Percentiles rank a stretch among this genome's conserved stretches.
Conservation (phyloP, 2,329 filamentous ascomycete genomes). For the Aspergillus unguis region DNA sequence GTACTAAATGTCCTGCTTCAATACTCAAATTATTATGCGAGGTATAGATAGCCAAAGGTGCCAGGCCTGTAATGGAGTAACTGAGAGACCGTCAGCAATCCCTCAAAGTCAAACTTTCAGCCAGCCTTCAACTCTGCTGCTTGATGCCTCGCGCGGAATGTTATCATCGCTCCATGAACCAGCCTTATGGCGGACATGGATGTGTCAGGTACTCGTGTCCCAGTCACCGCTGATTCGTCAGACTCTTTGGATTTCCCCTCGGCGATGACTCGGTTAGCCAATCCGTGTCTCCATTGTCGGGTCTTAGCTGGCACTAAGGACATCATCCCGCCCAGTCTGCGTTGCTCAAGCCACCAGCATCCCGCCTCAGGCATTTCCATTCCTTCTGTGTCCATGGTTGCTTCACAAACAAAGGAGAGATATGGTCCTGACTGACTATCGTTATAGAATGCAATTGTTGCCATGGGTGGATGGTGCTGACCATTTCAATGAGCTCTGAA, state of each 20-base stretch:
- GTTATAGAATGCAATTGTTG: neutral
- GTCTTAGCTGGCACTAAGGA: constrained; percentile 24
- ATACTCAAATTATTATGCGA: neutral
- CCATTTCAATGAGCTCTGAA: too few species aligned
- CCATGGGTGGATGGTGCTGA: neutral
- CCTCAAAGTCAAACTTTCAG: too few species aligned
- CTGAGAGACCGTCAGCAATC: too few species aligned
- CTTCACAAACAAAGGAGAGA: constrained; percentile 1
- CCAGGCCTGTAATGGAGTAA: too few species aligned
- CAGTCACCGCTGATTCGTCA: constrained; percentile 16
- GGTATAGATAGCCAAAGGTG: too few species aligned
- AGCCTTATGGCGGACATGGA: constrained; percentile 1
- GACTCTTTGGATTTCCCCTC: constrained; percentile 11
- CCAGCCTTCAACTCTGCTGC: too few species aligned
- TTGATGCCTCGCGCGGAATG: too few species aligned
- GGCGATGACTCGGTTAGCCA: constrained; percentile 18
- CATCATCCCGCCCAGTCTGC: constrained; percentile 31
- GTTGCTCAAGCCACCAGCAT: constrained; percentile 20
- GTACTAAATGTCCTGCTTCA: neutral
- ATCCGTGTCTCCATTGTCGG: constrained; percentile 19
- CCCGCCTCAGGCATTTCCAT: constrained; percentile 14
- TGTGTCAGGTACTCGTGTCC: constrained; percentile 16
- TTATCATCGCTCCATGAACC: neutral
- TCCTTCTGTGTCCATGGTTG: constrained; percentile 20
- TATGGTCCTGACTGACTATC: neutral